Evolutionary conservation across 441 rosid species (phyloP), one percentile per base, ranked within the genome.

Genomic region (Viola pubescens): DNA sequence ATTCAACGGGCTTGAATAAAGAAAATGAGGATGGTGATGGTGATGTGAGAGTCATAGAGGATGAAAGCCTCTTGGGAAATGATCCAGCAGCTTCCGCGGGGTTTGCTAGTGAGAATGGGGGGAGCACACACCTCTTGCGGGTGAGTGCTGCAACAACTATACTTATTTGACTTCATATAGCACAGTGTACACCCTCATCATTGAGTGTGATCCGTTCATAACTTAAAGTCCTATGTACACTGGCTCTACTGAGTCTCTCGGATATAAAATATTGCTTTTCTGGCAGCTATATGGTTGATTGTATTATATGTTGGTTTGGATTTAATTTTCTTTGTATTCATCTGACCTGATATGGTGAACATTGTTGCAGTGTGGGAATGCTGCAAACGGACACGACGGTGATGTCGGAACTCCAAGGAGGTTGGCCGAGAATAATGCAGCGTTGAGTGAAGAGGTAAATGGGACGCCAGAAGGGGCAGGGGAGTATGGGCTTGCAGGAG

Each of bases 401-500:
- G 74, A 80, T 49, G 81, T 75, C 37, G 78, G 67, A 40, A 64
- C 75, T 14, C 62, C 80, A 7, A 73, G 76, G 69, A 79, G 72
- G 65, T 41, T 64, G 60, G 77, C 19, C 13, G 81, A 70, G 55
- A 73, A 79, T 52, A 73, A 79, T 54, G 70, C 59, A 16, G 80
- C 75, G 45, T 55, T 79, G 72, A 90, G 95, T 58, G 96, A 89
- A 73, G 98, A 87, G 79, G 88, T 86, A 55, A 85, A 80, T 72
- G 88, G 76, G 68, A 83, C 86, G 52, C 81, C 85, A 0, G 77
- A 73, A 63, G 68, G 69, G 55, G 74, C 50, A 37, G 66, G 67
- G 11, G 77, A 77, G 41, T 63, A 67, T 46, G 80, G 54, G 5
- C 72, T 70, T 56, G 68, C 66, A n/a, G 72, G 71, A 7, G 81